Base-by-base conservation (phyloP, 2,329 filamentous ascomycete species). In the Raffaelea arxii region DNA sequence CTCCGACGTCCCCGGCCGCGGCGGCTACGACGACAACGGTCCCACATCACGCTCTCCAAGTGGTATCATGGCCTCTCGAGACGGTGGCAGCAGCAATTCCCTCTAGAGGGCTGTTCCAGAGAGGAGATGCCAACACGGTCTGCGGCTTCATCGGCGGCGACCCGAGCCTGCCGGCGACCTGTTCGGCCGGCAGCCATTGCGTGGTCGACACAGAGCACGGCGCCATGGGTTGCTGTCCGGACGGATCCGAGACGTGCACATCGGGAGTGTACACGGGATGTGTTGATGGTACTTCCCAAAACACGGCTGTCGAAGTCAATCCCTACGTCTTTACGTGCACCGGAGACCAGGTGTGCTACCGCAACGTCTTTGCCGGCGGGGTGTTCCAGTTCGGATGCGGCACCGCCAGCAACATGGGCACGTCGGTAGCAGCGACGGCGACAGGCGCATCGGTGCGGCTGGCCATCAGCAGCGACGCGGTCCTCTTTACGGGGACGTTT, bases 321-420 rank as follows among this genome's bases (percentile, higher is more conserved):
- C 75, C 76, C 0, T 78, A 78, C 49, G 63, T 79, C 25, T 79
- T 65, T 54, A 77, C 75, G 10, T 80, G 77, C 58, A 51, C 58
- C n/a, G 71, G 68, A 4, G 60, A 62, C 42, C 55, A 72, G 40
- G 67, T 76, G 16, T 80, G 77, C 55, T 80, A 75, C 59, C 67
- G 59, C 52, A 80, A 80, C 54, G 55, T 62, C 9, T 80, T 72
- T 49, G 71, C 70, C 1, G 75, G 74, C 12, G 76, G 75, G 2
- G 75, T 65, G 54, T 75, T 62, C 43, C 77, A 80, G 58, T 80
- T 66, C 44, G 77, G 77, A 2, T 80, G 77, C 51, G 77, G 75
- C 18, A 65, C 68, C 7, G 68, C 67, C 2, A 70, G 72, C 24
- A 59, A 62, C 24, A 52, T 74, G 49, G 75, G 66, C 3, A 72